phyloP scores from a whole-genome alignment of 169 alveolate genomes.

The Cryptosporidium sp. region DNA sequence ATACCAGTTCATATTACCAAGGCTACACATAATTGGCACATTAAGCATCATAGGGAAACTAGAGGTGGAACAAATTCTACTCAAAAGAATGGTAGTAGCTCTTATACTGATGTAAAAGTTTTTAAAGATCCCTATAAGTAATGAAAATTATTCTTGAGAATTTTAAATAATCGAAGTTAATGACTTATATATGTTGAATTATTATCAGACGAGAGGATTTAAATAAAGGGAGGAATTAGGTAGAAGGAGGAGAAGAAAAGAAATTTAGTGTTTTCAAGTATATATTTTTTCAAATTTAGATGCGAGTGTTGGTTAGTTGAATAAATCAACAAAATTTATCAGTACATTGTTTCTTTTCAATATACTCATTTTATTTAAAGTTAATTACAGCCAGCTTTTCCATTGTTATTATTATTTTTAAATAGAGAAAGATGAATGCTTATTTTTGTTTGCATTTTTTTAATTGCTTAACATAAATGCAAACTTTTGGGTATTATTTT shows the following conservation, averaged over 20 bases:
- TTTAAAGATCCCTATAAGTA: not conserved
- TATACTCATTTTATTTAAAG: not conserved
- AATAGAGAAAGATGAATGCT: not conserved
- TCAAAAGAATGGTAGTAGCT: not conserved
- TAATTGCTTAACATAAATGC: not conserved
- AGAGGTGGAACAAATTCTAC: not conserved
- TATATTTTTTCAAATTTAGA: too few species aligned
- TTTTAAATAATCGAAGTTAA: not conserved
- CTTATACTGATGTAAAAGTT: not conserved
- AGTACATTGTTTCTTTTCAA: not conserved
- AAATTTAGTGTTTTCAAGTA: not conserved
- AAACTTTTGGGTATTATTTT: not conserved
- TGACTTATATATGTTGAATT: too few species aligned
- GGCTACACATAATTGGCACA: constrained; percentile 70
- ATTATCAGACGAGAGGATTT: not conserved
- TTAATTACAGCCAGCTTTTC: not conserved
- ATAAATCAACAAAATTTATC: not conserved
- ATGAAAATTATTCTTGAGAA: not conserved
- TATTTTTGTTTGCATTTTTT: not conserved
- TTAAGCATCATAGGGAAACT: constrained; percentile 39
- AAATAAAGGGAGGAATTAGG: not conserved
- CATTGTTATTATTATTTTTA: too few species aligned
- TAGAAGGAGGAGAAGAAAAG: not conserved
- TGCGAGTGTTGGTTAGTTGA: too few species aligned
- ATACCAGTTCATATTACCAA: constrained; percentile 56